Base-by-base conservation (phyloP, 768 basidiomycete species). In the Coprinopsis cinerea region DNA sequence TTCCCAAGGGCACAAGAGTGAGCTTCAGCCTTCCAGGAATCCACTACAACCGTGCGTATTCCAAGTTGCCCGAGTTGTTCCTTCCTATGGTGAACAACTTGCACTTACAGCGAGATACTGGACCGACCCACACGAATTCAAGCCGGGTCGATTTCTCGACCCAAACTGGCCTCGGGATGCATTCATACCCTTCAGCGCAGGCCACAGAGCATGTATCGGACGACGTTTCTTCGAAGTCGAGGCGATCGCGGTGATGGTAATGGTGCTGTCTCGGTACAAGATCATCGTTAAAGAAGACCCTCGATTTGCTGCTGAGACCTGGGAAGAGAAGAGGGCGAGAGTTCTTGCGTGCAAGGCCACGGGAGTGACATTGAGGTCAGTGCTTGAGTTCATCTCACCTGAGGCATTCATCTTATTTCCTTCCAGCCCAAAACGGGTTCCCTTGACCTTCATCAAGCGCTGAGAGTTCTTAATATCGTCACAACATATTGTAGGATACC, bases 1-100 rank as follows among this genome's bases (percentile, higher is more conserved):
- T 78, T 39, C 76, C 76, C 9, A 67, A 70, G 50, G 76, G 71
- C 28, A 67, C 69, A 6, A 43, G 53, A 9, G 48, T 79, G 17
- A 45, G 50, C 1, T 57, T 79, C 13, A 59, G 69, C 53, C 61
- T 66, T 1, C 55, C 66, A 18, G 77, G 67, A 7, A 46, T 78
- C 24, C 78, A 79, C 53, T 71, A 78, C 51, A 79, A 79, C 55
- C 75, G 77, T 78, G 60, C 26, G 73, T 52, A 25, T 26, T 15
- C 30, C 9, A 34, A n/a, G n/a, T n/a, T n/a, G n/a, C n/a, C n/a
- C n/a, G n/a, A n/a, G n/a, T n/a, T n/a, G n/a, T n/a, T n/a, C n/a
- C n/a, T n/a, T n/a, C n/a, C n/a, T n/a, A n/a, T n/a, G n/a, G n/a
- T n/a, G n/a, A n/a, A n/a, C n/a, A n/a, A n/a, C n/a, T 34, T 13